phyloP scores from a whole-genome alignment of 2,329 filamentous ascomycete genomes.

The Sclerotinia spermophila region DNA sequence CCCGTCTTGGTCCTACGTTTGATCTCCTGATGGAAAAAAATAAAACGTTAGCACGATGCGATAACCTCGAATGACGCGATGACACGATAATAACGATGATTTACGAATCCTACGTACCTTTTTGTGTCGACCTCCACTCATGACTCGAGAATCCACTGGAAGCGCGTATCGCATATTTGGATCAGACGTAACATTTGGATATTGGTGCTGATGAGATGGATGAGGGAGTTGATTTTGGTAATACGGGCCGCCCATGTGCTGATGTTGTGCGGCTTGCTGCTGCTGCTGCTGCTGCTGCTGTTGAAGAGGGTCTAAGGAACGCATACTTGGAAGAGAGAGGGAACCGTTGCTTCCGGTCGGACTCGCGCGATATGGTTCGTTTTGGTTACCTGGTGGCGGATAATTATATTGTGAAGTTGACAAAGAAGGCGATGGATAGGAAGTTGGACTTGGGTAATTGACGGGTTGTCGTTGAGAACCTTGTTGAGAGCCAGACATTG shows the following conservation, averaged over 20 bases:
- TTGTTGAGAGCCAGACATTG: conserved; percentile 35
- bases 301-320: conserved; percentile 44
- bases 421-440: conserved; percentile 46
- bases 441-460: conserved; percentile 45
- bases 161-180: conserved; percentile 53
- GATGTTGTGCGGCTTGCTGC: conserved; percentile 34
- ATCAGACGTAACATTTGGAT: conserved; percentile 46
- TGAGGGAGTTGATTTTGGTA: conserved; percentile 43
- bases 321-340: conserved; percentile 49
- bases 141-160: conserved; percentile 50
- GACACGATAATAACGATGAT: conserved; percentile 13
- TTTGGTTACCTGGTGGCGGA: conserved; percentile 39
- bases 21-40: conserved; percentile 52
- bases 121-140: conserved; percentile 61
- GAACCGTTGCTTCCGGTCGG: conserved; percentile 45
- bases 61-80: conserved; percentile 14
- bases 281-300: conserved; percentile 30
- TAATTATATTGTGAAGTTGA: conserved; percentile 48
- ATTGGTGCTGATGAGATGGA: conserved; percentile 47
- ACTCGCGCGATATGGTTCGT: conserved; percentile 44
- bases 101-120: conserved; percentile 34
- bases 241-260: conserved; percentile 45
- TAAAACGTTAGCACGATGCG: conserved; percentile 30
- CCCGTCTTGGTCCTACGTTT: conserved; percentile 72
- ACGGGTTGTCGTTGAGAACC: conserved; percentile 31